Conservation (phyloP, 1,139 yeast genomes). For the Wickerhamomyces sp. region DNA sequence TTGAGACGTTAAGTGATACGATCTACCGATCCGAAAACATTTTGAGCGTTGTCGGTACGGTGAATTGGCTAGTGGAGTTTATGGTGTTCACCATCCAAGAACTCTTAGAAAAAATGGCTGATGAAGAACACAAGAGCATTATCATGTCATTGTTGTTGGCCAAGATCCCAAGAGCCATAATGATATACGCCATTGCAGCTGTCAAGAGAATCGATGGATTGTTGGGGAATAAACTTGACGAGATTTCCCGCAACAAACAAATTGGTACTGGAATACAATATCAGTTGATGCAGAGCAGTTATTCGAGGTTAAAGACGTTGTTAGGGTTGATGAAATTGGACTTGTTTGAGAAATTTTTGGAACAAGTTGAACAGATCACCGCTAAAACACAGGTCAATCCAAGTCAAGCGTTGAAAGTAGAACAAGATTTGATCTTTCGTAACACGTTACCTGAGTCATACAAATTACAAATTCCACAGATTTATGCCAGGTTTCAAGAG, state of each 20-base stretch:
- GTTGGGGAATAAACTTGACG: constrained; percentile 26
- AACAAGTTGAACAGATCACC: constrained; percentile 38
- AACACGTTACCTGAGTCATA: constrained; percentile 52
- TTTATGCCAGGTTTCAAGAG: constrained; percentile 22
- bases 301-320: constrained; percentile 48
- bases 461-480: constrained; percentile 30
- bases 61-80: constrained; percentile 77
- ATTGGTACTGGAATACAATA: constrained; percentile 7
- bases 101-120: constrained; percentile 25
- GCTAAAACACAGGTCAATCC: constrained; percentile 22
- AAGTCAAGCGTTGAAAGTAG: constrained; percentile 40
- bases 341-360: constrained; percentile 57
- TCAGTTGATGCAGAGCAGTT: constrained; percentile 20
- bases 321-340: constrained; percentile 51
- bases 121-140: constrained; percentile 13
- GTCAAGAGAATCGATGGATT: constrained; percentile 61
- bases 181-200: constrained; percentile 66
- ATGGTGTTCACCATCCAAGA: constrained; percentile 66
- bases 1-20: constrained; percentile 48
- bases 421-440: constrained; percentile 62
- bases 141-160: constrained; percentile 50
- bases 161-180: constrained; percentile 64
- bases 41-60: constrained; percentile 60
- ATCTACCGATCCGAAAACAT: constrained; percentile 53
- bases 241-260: constrained; percentile 9